Conservation (phyloP, 2,329 filamentous ascomycete species). For the Claviceps spartinae region DNA sequence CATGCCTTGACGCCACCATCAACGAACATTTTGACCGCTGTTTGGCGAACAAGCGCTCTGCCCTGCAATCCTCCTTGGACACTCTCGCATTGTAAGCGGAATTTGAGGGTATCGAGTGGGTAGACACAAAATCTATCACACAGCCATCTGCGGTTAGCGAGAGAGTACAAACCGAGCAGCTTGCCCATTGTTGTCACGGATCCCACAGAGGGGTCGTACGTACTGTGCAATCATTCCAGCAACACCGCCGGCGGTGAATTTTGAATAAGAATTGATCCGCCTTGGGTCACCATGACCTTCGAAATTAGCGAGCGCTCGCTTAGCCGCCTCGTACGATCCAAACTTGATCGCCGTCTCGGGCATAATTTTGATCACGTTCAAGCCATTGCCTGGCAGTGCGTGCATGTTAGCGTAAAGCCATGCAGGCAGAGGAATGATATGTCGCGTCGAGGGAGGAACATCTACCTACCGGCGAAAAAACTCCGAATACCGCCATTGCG, state of each 20-base stretch:
- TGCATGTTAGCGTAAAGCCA: neutral
- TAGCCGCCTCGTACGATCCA: constrained; percentile 90
- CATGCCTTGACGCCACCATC: constrained; percentile 62
- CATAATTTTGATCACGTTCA: constrained; percentile 97
- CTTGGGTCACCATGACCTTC: constrained; percentile 80
- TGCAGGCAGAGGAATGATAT: neutral
- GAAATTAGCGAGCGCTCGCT: constrained; percentile 69
- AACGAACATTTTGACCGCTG: constrained; percentile 74
- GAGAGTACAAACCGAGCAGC: neutral
- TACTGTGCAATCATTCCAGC: constrained; percentile 91
- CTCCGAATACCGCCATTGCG: constrained; percentile 73
- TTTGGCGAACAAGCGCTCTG: constrained; percentile 68
- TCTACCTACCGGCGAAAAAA: constrained; percentile 71
- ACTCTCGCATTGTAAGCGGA: constrained; percentile 82
- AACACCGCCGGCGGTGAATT: constrained; percentile 80
- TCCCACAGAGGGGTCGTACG: constrained; percentile 17
- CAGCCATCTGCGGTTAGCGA: neutral
- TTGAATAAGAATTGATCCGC: constrained; percentile 68
- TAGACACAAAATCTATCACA: constrained; percentile 72
- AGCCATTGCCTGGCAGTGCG: constrained; percentile 59
- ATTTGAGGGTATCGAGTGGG: constrained; percentile 73
- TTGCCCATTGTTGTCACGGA: neutral
- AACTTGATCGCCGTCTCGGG: constrained; percentile 98
- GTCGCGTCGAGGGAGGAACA: neutral
- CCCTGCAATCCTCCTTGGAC: constrained; percentile 75